Evolutionary conservation across 225 moss, liverwort and hornwort species (phyloP).

Genomic region (Sphagnum tenellum): DNA sequence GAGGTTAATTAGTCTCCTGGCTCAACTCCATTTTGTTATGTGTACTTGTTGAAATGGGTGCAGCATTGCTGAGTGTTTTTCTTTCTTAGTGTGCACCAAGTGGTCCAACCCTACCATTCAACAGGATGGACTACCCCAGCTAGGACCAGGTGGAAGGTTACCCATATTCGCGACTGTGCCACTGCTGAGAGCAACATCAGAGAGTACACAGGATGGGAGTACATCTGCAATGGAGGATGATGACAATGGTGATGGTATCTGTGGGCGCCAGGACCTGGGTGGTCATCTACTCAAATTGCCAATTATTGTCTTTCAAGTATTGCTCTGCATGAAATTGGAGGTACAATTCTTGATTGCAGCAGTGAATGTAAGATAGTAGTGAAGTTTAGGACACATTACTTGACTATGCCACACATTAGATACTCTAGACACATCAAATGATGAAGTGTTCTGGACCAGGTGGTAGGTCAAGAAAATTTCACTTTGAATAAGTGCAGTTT

Average conservation of each 20-base stretch:
- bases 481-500: too few relatives aligned
- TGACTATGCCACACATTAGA: too few relatives aligned
- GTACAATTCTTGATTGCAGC: slow-evolving; percentile 15
- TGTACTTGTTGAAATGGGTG: slow-evolving; percentile 10
- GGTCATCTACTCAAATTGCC: slow-evolving; percentile 93
- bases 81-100: slow-evolving; percentile 95
- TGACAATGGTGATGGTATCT: slow-evolving; percentile 67
- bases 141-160: slow-evolving; percentile 50
- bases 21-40: background rate
- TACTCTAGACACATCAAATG: too few relatives aligned
- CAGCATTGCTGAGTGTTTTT: slow-evolving; percentile 98
- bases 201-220: slow-evolving; percentile 62
- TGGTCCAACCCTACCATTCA: slow-evolving; percentile 96
- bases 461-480: too few relatives aligned
- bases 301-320: slow-evolving; percentile 81
- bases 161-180: slow-evolving; percentile 51
- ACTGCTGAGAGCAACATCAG: slow-evolving; percentile 58
- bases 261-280: slow-evolving; percentile 92
- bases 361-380: too few relatives aligned
- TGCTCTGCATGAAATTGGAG: slow-evolving; percentile 99
- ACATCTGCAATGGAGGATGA: slow-evolving; percentile 72
- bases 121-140: slow-evolving; percentile 47
- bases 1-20: background rate
- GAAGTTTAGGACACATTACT: too few relatives aligned
- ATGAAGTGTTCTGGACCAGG: too few relatives aligned